Evolutionary conservation across 768 basidiomycete species (phyloP), one percentile per base, ranked within the genome.

Genomic region (Mrakia frigida): DNA sequence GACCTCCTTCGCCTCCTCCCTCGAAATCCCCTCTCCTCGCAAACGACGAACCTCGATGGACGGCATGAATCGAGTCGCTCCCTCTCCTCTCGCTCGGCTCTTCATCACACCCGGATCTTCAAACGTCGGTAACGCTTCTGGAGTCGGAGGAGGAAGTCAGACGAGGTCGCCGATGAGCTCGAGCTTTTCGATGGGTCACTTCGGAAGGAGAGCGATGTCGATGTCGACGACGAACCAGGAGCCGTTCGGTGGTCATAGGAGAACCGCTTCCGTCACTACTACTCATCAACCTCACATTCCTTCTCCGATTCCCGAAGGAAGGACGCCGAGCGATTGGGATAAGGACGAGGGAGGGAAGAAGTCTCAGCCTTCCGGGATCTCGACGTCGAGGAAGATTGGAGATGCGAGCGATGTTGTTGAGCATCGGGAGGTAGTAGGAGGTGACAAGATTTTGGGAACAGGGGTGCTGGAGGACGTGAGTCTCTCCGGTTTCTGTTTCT

Each of bases 31-130:
- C 18, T 70, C 63, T 23, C 67, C 77, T 21, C 65, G 73, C 46
- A 61, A 53, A 41, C 77, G 77, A 6, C 52, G 67, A 21, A 43
- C 67, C 25, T 78, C 77, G 13, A 69, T 74, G 33, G 77, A 78
- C 60, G 63, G 67, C 21, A 25, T 56, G 33, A 65, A 67, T 33
- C 61, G 67, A 5, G 67, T 41, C 25, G 21, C 37, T 14, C 77
- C 77, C 23, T 78, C 77, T 5, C 77, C 77, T 11, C 68, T 78
- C 43, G 77, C 77, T 7, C 73, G 65, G 16, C 33, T 78, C 25
- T 78, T 74, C 60, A 67, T 73, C 59, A 63, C 67, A 16, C 67
- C 72, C 43, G 46, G 50, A 52, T 4, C 50, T 37, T 33, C 74
- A 33, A 37, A 33, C 25, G 31, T 33, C 68, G 60, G 31, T 18